phyloP scores from a whole-genome alignment of 2,329 filamentous ascomycete species.

The Fusarium multiceps region DNA sequence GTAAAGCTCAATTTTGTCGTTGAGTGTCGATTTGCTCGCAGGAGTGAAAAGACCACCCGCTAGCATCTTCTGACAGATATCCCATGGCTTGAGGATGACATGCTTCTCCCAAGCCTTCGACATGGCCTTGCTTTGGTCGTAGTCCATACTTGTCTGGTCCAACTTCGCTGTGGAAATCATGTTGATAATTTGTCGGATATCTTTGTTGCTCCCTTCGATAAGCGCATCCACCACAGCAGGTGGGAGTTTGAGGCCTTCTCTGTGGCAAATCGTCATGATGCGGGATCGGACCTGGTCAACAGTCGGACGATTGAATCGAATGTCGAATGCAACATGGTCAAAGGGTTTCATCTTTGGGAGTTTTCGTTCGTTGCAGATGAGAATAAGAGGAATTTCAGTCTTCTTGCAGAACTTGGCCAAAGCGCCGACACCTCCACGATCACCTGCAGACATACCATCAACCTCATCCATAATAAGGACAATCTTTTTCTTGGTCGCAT shows the following conservation, averaged over 20 bases:
- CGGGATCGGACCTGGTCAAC: slow-evolving; percentile 90
- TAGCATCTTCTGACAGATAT: slow-evolving; percentile 94
- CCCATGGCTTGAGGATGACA: slow-evolving; percentile 95
- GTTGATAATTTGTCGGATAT: slow-evolving; percentile 98
- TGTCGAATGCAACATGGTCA: slow-evolving; percentile 83
- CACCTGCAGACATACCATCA: slow-evolving; percentile 97
- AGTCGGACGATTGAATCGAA: slow-evolving; percentile 89
- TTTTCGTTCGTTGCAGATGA: slow-evolving; percentile 96
- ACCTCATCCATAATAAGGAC: slow-evolving; percentile 99
- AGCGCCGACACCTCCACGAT: slow-evolving; percentile 94
- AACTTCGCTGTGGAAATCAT: slow-evolving; percentile 97
- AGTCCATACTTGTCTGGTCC: slow-evolving; percentile 83
- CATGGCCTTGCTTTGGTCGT: slow-evolving; percentile 90
- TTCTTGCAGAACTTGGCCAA: slow-evolving; percentile 95
- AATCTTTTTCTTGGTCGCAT: slow-evolving; percentile 87
- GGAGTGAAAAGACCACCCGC: slow-evolving; percentile 86
- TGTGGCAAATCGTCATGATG: slow-evolving; percentile 93
- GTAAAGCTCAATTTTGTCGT: slow-evolving; percentile 98
- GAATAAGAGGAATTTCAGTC: slow-evolving; percentile 91
- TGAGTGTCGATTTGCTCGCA: slow-evolving; percentile 85
- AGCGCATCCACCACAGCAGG: slow-evolving; percentile 87
- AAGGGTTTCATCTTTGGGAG: slow-evolving; percentile 99
- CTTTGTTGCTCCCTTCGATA: slow-evolving; percentile 94
- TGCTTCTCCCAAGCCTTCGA: slow-evolving; percentile 99
- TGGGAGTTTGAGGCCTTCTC: slow-evolving; percentile 89